These are phyloP conservation scores for Calonectria pteridis DNA, from an alignment of 2,329 filamentous ascomycete species.

Conservation along the genomic window DNA sequence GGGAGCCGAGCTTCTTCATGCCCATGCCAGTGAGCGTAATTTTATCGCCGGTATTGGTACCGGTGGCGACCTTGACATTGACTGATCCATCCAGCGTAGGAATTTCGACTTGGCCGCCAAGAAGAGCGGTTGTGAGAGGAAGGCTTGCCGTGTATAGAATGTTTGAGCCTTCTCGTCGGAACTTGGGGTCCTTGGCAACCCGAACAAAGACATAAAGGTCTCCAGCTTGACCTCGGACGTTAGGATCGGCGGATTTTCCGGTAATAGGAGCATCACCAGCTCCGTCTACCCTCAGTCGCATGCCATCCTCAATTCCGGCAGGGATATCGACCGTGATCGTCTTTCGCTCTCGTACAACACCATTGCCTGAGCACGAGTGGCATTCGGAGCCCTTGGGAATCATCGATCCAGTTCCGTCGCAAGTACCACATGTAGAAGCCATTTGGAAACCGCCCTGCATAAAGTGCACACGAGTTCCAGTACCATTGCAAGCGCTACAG, in stretches of 20 bases:
- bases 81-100: slow-evolving; percentile 93
- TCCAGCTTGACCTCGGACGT: slow-evolving; percentile 77
- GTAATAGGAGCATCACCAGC: slow-evolving; percentile 90
- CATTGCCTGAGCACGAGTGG: slow-evolving; percentile 81
- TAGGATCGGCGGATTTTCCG: slow-evolving; percentile 74
- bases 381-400: slow-evolving; percentile 88
- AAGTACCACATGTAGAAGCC: slow-evolving; percentile 87
- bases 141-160: slow-evolving; percentile 93
- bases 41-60: slow-evolving; percentile 92
- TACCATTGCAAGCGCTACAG: slow-evolving; percentile 87
- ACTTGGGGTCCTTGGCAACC: slow-evolving; percentile 90
- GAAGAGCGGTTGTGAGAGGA: slow-evolving; percentile 90
- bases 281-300: slow-evolving; percentile 86
- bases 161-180: slow-evolving; percentile 88
- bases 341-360: slow-evolving; percentile 85
- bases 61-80: slow-evolving; percentile 90
- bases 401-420: slow-evolving; percentile 81
- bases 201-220: slow-evolving; percentile 93
- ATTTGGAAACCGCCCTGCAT: slow-evolving; percentile 97
- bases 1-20: slow-evolving; percentile 85
- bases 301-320: slow-evolving; percentile 95
- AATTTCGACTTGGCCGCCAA: slow-evolving; percentile 90
- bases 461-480: slow-evolving; percentile 87
- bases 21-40: slow-evolving; percentile 92
- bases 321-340: slow-evolving; percentile 92